Conservation (phyloP, 306 rosid species). For the Geum urbanum region DNA sequence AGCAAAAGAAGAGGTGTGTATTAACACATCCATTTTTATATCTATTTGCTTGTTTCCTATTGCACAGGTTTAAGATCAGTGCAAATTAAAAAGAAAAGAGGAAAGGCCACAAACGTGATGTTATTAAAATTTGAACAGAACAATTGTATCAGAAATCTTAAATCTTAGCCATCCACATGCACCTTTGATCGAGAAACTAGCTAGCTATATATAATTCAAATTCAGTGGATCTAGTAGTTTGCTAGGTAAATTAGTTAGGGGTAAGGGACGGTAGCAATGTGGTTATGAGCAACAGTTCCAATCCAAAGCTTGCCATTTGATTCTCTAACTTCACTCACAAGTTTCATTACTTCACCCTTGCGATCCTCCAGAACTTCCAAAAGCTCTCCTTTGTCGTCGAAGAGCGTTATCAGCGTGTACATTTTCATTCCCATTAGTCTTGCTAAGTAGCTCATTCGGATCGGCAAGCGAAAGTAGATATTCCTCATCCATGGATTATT, state of each 20-base stretch:
- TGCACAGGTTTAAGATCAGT: too few relatives aligned
- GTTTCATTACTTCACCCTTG: conserved; percentile 65
- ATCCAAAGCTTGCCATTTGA: conserved; percentile 78
- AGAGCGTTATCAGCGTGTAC: conserved; percentile 66
- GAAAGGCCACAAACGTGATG: too few relatives aligned
- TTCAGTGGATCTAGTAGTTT: background rate
- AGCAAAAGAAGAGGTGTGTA: too few relatives aligned
- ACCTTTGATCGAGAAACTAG: background rate
- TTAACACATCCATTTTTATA: too few relatives aligned
- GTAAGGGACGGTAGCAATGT: conserved; percentile 75
- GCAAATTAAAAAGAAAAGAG: too few relatives aligned
- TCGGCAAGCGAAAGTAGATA: conserved; percentile 68
- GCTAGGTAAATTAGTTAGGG: conserved; percentile 28
- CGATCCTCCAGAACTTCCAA: conserved; percentile 78
- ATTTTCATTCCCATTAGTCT: conserved; percentile 75
- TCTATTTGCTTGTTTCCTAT: too few relatives aligned
- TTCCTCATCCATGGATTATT: conserved; percentile 77
- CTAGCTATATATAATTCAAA: background rate
- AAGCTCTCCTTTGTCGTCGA: conserved; percentile 58
- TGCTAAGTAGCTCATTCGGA: conserved; percentile 59
- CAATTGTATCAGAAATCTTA: too few relatives aligned
- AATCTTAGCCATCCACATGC: background rate
- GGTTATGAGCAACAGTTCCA: conserved; percentile 94
- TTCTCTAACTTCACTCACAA: conserved; percentile 86
- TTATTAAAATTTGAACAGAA: too few relatives aligned